Conservation (phyloP, 2,329 filamentous ascomycete species). For the Rhynchosporium secalis region DNA sequence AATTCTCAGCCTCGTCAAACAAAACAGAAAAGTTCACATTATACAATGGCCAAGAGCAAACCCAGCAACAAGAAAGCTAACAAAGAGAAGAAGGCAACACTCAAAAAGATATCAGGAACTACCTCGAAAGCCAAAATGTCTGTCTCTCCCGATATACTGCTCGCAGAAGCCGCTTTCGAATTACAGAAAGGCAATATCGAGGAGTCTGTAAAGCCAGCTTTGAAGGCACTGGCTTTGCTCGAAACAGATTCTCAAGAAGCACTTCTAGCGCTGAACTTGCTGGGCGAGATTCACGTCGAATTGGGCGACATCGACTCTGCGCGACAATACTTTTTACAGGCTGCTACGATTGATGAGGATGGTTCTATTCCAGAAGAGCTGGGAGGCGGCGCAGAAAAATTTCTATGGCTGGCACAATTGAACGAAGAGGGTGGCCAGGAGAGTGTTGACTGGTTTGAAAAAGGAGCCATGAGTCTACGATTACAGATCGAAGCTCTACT, state of each 20-base stretch:
- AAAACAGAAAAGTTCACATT: background rate
- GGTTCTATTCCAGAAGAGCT: constrained; percentile 68
- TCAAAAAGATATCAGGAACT: constrained; percentile 34
- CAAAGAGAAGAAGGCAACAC: constrained; percentile 34
- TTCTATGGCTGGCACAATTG: constrained; percentile 90
- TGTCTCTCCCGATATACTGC: constrained; percentile 29
- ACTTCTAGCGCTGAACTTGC: constrained; percentile 39
- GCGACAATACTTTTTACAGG: constrained; percentile 68
- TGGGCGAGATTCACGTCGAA: constrained; percentile 43
- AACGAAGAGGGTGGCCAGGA: constrained; percentile 68
- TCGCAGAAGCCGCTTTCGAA: constrained; percentile 35
- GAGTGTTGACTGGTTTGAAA: constrained; percentile 67
- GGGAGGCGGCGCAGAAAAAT: constrained; percentile 89
- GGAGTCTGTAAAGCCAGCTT: constrained; percentile 35
- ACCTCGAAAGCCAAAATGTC: constrained; percentile 29
- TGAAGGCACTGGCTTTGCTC: constrained; percentile 33
- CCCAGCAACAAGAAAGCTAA: constrained; percentile 37
- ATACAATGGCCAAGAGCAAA: constrained; percentile 40
- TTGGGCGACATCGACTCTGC: constrained; percentile 72
- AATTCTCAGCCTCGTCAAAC: constrained; percentile 13
- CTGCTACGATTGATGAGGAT: constrained; percentile 74
- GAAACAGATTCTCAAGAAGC: constrained; percentile 34
- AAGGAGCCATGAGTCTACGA: constrained; percentile 71
- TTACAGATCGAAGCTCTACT: constrained; percentile 67
- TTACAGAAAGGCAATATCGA: constrained; percentile 40